Percentiles rank a stretch among this genome's conserved stretches.
Conservation (phyloP, 345 rosid genomes). For the Salix viminalis region DNA sequence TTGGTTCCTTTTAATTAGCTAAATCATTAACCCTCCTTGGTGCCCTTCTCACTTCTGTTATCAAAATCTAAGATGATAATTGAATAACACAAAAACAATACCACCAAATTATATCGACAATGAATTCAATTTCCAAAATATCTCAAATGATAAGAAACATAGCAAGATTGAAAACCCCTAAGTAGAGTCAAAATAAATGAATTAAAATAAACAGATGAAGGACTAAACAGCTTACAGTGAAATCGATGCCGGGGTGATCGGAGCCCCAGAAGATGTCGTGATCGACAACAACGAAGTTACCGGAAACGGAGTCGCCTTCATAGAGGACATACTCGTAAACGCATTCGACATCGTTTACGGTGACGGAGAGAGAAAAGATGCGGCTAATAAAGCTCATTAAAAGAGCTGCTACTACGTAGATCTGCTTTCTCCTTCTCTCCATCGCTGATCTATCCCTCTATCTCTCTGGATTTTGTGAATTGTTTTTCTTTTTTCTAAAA, state of each 20-base stretch:
- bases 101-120: too few relatives aligned
- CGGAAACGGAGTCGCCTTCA: conserved; percentile 87
- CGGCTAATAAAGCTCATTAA: conserved; percentile 34
- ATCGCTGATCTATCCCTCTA: conserved; percentile 17
- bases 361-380: conserved; percentile 74
- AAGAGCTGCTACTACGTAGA: conserved; percentile 29
- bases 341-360: conserved; percentile 82
- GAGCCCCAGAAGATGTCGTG: conserved; percentile 98
- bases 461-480: conserved; percentile 8
- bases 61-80: too few relatives aligned
- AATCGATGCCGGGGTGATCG: conserved; percentile 97
- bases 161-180: not conserved
- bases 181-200: not conserved
- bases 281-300: conserved; percentile 95
- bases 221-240: conserved; percentile 40
- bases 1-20: too few relatives aligned
- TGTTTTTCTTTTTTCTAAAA: not conserved
- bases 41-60: too few relatives aligned
- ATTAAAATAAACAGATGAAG: not conserved
- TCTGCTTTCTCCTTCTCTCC: conserved; percentile 36
- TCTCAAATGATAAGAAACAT: too few relatives aligned
- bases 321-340: conserved; percentile 88
- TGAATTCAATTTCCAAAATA: too few relatives aligned
- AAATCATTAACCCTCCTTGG: too few relatives aligned
- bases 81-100: too few relatives aligned